A percentile compares a stretch with the other conserved stretches of the same genome.
Conservation (phyloP, 2,329 filamentous ascomycete genomes). For the Ophiostoma australiae region DNA sequence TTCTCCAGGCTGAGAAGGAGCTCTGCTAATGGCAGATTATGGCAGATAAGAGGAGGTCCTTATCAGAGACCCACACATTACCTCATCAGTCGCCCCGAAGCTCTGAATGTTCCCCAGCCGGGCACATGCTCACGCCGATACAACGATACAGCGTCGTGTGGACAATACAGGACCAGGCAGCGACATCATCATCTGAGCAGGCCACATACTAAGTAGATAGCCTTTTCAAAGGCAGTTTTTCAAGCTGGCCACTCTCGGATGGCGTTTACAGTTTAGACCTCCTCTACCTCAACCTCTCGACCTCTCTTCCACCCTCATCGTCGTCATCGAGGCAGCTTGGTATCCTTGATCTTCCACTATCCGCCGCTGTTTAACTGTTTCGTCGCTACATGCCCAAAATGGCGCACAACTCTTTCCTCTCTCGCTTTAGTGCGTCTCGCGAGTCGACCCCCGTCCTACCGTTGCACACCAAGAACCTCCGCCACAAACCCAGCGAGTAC, state of each 20-base stretch:
- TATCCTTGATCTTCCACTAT: not conserved
- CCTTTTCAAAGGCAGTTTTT: not conserved
- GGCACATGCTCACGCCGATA: slow-evolving; percentile 17
- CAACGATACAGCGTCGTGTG: slow-evolving; percentile 13
- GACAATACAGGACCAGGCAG: slow-evolving; percentile 12
- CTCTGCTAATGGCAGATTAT: not conserved
- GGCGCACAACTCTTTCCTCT: slow-evolving; percentile 30
- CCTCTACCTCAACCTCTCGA: not conserved
- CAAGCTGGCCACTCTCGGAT: not conserved
- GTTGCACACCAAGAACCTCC: slow-evolving; percentile 30
- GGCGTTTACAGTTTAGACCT: not conserved
- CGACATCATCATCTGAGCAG: slow-evolving; percentile 17
- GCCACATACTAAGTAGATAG: not conserved
- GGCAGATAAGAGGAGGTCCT: not conserved
- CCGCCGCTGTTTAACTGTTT: not conserved
- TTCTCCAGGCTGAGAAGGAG: not conserved
- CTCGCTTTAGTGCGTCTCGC: slow-evolving; percentile 32
- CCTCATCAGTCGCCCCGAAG: slow-evolving; percentile 16
- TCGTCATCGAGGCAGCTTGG: not conserved
- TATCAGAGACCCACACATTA: slow-evolving; percentile 15
- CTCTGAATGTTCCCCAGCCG: not conserved
- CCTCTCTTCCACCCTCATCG: not conserved
- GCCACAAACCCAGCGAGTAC: slow-evolving; percentile 35
- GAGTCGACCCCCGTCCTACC: slow-evolving; percentile 31
- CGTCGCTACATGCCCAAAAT: not conserved